Percentiles rank a stretch among this genome's conserved stretches.
phyloP scores from a whole-genome alignment of 78 protist genomes.

The Creolimax fragrantissima region DNA sequence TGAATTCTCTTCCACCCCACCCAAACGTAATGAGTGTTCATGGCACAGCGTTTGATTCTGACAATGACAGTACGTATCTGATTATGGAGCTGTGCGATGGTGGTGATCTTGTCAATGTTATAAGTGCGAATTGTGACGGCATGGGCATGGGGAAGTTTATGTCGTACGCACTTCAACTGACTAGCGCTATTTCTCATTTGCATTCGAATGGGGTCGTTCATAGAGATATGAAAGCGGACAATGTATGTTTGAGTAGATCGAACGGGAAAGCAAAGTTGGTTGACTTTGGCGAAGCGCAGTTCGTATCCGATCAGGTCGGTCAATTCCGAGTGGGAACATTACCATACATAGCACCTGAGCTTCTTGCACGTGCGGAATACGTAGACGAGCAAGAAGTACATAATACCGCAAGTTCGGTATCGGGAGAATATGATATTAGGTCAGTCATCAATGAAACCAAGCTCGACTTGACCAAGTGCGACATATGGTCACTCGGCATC shows the following conservation, averaged over 20 bases:
- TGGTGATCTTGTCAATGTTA: neutral
- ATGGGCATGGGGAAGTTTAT: neutral
- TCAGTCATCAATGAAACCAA: neutral
- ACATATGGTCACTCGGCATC: conserved; percentile 4
- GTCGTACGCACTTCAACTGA: neutral
- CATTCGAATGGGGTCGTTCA: neutral
- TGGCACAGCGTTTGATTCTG: neutral
- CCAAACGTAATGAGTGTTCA: neutral
- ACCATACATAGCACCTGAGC: too few species aligned
- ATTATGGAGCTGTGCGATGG: neutral
- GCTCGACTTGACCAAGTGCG: neutral
- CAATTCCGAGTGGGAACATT: too few species aligned
- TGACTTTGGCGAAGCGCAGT: neutral
- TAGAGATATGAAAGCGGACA: neutral
- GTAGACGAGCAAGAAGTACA: neutral
- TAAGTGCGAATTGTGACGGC: neutral
- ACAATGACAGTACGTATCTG: neutral
- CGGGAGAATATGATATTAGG: neutral
- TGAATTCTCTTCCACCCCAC: neutral
- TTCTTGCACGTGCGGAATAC: too few species aligned
- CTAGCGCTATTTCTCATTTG: neutral
- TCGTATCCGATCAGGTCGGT: neutral
- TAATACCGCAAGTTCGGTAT: neutral
- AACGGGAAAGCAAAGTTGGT: neutral
- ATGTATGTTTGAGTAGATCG: neutral